Conservation (phyloP, 345 rosid species). For the Gossypium raimondii region DNA sequence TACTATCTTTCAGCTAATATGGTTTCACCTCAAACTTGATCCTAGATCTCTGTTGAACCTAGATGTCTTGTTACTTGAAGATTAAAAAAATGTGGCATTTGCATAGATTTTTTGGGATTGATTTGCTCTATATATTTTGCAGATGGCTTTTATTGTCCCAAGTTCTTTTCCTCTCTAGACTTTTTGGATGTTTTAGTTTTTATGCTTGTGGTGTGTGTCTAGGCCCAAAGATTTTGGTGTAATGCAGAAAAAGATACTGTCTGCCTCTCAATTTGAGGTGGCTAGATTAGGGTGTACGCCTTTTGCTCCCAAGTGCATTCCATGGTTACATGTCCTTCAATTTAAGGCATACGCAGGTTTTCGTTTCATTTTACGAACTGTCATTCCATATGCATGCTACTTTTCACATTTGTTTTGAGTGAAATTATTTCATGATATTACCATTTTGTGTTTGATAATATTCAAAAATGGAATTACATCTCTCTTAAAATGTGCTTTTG, state of each 20-base stretch:
- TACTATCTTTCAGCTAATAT: neutral
- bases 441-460: neutral
- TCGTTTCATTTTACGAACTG: neutral
- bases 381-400: neutral
- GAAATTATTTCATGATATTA: neutral
- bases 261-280: neutral
- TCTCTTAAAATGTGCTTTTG: neutral
- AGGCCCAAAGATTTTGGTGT: neutral
- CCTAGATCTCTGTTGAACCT: neutral
- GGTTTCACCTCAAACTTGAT: neutral
- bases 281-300: neutral
- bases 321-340: neutral
- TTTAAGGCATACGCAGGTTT: neutral
- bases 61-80: neutral
- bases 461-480: neutral
- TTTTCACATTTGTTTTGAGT: neutral
- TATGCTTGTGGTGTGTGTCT: neutral
- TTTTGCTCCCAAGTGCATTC: constrained; percentile 1
- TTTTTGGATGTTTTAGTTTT: neutral
- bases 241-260: neutral
- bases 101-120: neutral
- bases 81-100: neutral
- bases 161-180: neutral
- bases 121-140: neutral
- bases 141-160: neutral